A percentile compares a stretch with the other conserved stretches of the same genome.
Evolutionary conservation across 2,329 filamentous ascomycete species (phyloP).

Genomic region (Trichophyton equinum): DNA sequence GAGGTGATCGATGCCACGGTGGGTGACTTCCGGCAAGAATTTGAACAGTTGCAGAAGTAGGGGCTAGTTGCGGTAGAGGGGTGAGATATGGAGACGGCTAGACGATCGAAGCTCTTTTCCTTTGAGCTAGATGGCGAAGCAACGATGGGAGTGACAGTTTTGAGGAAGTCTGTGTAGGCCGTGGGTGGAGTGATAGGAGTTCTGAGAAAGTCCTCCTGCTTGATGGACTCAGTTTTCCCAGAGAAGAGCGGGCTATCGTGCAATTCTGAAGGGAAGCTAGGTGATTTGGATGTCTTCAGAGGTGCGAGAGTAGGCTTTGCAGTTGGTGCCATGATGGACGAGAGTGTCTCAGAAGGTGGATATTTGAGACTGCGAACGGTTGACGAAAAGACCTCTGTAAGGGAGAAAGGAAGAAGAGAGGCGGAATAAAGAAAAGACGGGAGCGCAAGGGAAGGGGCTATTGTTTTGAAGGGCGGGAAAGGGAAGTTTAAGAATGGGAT

Average conservation of each 20-base stretch:
- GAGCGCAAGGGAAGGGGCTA: background rate
- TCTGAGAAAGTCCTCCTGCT: constrained; percentile 54
- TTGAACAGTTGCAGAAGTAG: constrained; percentile 24
- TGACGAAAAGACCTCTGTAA: background rate
- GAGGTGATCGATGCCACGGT: constrained; percentile 37
- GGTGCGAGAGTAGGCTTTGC: constrained; percentile 10
- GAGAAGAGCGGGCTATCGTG: constrained; percentile 40
- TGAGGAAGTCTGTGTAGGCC: constrained; percentile 88
- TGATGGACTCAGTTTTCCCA: constrained; percentile 50
- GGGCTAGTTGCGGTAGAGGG: background rate
- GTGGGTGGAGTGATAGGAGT: constrained; percentile 84
- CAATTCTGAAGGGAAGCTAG: constrained; percentile 42
- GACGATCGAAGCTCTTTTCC: constrained; percentile 20
- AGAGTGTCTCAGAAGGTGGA: background rate
- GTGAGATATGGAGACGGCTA: constrained; percentile 15
- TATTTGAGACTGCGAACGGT: background rate
- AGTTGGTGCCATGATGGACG: constrained; percentile 7
- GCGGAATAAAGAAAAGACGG: background rate
- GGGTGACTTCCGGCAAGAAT: constrained; percentile 38
- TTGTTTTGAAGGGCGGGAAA: background rate
- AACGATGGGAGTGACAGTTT: constrained; percentile 59
- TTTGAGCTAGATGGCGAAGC: constrained; percentile 50
- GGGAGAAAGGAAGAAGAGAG: background rate
- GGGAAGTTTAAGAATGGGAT: background rate
- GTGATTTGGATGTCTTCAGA: constrained; percentile 31